Conservation (phyloP, 2,329 filamentous ascomycete species). For the Pseudogymnoascus sp. region DNA sequence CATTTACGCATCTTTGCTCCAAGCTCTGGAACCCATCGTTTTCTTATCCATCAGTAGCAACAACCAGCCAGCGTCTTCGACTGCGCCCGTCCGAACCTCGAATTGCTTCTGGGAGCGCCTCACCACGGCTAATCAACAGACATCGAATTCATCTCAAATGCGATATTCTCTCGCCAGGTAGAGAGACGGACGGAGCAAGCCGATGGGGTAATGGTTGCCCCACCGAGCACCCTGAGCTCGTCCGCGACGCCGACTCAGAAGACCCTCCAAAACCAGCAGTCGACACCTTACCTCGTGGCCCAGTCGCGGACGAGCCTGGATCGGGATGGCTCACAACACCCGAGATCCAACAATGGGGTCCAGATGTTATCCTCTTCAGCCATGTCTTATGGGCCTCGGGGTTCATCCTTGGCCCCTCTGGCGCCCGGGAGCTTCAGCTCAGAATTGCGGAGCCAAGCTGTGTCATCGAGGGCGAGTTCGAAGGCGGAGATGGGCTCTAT, state of each 20-base stretch:
- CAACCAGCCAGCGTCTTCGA: background rate
- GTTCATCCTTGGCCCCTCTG: constrained; percentile 63
- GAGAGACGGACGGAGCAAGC: constrained; percentile 7
- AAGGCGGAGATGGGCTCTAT: constrained; percentile 46
- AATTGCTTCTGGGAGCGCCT: background rate
- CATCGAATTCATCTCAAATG: background rate
- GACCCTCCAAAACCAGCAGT: constrained; percentile 39
- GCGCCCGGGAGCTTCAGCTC: constrained; percentile 82
- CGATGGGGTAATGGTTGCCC: constrained; percentile 31
- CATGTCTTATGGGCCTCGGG: constrained; percentile 59
- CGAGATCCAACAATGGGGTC: constrained; percentile 35
- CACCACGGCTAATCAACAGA: background rate
- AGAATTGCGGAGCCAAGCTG: constrained; percentile 68
- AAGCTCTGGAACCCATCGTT: background rate
- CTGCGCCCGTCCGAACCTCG: background rate
- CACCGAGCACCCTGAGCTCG: constrained; percentile 44
- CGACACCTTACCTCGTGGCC: constrained; percentile 32
- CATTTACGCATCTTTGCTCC: background rate
- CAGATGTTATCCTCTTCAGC: constrained; percentile 46
- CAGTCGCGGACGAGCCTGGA: constrained; percentile 46
- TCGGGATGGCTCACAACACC: constrained; percentile 48
- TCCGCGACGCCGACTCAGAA: constrained; percentile 49
- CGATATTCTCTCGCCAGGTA: background rate
- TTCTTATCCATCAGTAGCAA: background rate
- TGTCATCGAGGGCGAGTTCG: constrained; percentile 54